Conservation (phyloP, 2,329 filamentous ascomycete species). For the Dactylellina haptotyla region DNA sequence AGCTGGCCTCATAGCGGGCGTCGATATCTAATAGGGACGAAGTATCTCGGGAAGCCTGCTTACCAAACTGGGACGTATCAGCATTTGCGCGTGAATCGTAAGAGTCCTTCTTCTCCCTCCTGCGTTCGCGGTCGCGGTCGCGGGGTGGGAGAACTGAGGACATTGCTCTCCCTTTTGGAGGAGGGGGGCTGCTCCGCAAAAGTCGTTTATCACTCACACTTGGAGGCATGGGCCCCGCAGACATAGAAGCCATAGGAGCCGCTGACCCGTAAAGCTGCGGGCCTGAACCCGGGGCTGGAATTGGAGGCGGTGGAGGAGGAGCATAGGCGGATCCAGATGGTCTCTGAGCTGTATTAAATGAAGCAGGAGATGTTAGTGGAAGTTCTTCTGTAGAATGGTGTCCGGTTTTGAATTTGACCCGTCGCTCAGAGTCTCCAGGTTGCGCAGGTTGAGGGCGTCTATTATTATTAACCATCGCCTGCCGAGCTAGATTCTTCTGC, state of each 20-base stretch:
- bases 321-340: too few relatives aligned
- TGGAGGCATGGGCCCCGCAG: too few relatives aligned
- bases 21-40: neutral
- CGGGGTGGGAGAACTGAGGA: too few relatives aligned
- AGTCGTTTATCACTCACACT: too few relatives aligned
- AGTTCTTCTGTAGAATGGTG: neutral
- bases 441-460: too few relatives aligned
- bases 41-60: slow-evolving; percentile 6
- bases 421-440: too few relatives aligned
- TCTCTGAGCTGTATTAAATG: neutral
- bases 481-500: too few relatives aligned
- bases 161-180: too few relatives aligned
- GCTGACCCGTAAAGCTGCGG: neutral
- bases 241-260: neutral
- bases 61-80: slow-evolving; percentile 12
- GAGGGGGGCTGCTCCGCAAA: too few relatives aligned
- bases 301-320: neutral
- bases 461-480: too few relatives aligned
- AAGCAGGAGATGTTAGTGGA: neutral
- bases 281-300: neutral
- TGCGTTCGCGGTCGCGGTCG: neutral
- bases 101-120: neutral
- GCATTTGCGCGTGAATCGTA: neutral
- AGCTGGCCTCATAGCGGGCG: neutral
- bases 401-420: too few relatives aligned